A percentile compares a stretch with the other conserved stretches of the same genome.
Evolutionary conservation across 129 eudicot genomes (phyloP).

Genomic region (Rutidosis leptorrhynchoides): DNA sequence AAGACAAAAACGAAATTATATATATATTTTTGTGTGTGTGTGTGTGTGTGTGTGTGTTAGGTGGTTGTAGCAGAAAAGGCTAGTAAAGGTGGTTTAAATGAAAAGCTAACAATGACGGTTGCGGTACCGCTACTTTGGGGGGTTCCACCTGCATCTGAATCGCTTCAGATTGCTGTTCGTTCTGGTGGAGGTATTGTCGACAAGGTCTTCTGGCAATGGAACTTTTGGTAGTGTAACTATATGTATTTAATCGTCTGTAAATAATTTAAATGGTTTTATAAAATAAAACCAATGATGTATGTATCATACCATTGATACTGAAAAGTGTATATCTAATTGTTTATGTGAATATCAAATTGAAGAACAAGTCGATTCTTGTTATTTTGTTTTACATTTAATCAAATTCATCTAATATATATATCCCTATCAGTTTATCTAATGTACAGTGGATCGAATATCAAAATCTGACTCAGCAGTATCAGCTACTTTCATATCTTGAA

Average conservation of each 20-base stretch:
- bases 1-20: not conserved
- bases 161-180: slow-evolving; percentile 78
- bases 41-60: slow-evolving; percentile 27
- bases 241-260: slow-evolving; percentile 39
- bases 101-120: slow-evolving; percentile 85
- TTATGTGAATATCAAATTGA: slow-evolving; percentile 33
- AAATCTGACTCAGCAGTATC: not conserved
- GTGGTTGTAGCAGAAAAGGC: slow-evolving; percentile 90
- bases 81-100: slow-evolving; percentile 72
- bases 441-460: not conserved
- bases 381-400: not conserved
- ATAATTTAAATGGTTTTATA: slow-evolving; percentile 37
- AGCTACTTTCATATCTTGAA: not conserved
- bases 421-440: too few relatives aligned
- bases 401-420: not conserved
- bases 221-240: slow-evolving; percentile 55
- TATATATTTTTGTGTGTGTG: not conserved
- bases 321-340: slow-evolving; percentile 37
- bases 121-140: slow-evolving; percentile 98
- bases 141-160: slow-evolving; percentile 97
- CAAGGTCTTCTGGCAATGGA: slow-evolving; percentile 95
- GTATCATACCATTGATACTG: slow-evolving; percentile 25
- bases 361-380: not conserved
- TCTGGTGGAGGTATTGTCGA: slow-evolving; percentile 97
- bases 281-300: slow-evolving; percentile 25